Evolutionary conservation across 257 asterid genomes (phyloP).

Genomic region (Ballota nigra): DNA sequence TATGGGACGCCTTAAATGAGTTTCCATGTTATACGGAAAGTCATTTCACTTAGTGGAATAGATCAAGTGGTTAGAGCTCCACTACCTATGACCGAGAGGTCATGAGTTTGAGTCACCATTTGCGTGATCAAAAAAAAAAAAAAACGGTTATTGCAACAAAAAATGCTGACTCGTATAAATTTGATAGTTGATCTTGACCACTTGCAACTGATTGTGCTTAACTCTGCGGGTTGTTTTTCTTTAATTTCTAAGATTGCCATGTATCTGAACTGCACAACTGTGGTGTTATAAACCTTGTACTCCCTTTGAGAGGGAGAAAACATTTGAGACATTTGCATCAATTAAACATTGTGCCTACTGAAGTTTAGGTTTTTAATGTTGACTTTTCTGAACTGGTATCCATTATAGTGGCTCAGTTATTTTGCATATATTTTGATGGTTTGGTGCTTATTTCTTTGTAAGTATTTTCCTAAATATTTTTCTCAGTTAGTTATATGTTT

Average conservation of each 20-base stretch:
- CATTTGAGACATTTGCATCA: not conserved
- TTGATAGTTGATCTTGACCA: constrained; percentile 2
- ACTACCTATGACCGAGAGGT: too few species aligned
- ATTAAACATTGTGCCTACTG: not conserved
- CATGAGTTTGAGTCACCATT: too few species aligned
- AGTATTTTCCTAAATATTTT: not conserved
- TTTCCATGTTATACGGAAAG: not conserved
- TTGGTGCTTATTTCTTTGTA: constrained; percentile 11
- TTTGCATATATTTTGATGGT: not conserved
- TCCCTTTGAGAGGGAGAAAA: not conserved
- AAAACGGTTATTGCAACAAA: not conserved
- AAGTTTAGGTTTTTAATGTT: not conserved
- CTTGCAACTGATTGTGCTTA: constrained; percentile 7
- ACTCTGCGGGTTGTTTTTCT: not conserved
- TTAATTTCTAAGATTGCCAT: not conserved
- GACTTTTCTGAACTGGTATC: not conserved
- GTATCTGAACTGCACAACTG: not conserved
- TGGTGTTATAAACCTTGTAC: not conserved
- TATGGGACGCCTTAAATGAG: not conserved
- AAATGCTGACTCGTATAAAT: not conserved
- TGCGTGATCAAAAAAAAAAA: too few species aligned
- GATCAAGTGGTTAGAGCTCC: too few species aligned
- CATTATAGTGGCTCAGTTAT: not conserved
- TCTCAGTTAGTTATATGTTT: constrained; percentile 11
- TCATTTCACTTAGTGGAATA: not conserved